Evolutionary conservation across 176 grass and related monocot species (phyloP).

Genomic region (Aegilops speltoides): DNA sequence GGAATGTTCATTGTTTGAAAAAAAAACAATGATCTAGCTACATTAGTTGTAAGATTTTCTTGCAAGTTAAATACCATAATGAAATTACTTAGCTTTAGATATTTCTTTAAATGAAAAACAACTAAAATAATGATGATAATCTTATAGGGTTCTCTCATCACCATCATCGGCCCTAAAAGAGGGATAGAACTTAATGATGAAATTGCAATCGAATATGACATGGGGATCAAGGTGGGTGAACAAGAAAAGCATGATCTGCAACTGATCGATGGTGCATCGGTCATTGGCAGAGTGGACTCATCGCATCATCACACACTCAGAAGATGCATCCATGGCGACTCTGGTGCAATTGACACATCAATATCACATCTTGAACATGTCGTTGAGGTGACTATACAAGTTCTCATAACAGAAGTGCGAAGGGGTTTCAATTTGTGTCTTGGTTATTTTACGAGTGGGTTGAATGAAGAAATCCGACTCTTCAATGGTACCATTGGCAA

Average conservation of each 20-base stretch:
- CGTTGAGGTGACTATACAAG: background rate
- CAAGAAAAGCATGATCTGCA: background rate
- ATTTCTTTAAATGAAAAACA: background rate
- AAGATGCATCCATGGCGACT: background rate
- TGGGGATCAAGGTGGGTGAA: background rate
- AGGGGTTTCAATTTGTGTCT: background rate
- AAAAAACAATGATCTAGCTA: background rate
- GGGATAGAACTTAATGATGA: background rate
- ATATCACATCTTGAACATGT: background rate
- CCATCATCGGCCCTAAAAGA: background rate
- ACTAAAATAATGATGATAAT: background rate
- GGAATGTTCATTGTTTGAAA: no score
- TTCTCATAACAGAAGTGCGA: background rate
- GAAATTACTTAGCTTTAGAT: background rate
- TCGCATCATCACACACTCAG: no score
- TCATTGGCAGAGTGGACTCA: background rate
- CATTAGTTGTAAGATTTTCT: background rate
- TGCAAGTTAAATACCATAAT: background rate
- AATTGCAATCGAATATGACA: background rate
- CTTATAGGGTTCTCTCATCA: conserved; percentile 6
- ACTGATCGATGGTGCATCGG: background rate
- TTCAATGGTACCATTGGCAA: background rate
- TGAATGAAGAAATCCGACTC: background rate
- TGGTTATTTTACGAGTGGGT: background rate
- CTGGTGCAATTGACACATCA: background rate